Base-by-base conservation (phyloP, 352 stramenopile species). In the Phytophthora chlamydospora region DNA sequence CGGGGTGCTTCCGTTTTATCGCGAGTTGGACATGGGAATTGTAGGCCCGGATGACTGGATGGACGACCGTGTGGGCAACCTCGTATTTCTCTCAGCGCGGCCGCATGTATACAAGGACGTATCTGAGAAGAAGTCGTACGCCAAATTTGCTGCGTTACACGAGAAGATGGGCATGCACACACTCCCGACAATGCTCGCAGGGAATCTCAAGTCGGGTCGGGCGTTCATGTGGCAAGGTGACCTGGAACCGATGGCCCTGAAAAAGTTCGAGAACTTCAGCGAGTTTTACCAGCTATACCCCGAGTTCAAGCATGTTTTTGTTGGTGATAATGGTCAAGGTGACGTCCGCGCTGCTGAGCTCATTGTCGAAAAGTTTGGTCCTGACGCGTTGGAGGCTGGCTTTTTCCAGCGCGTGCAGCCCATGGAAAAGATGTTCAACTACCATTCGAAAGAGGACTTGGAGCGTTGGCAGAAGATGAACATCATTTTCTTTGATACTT, bases 31-130 rank as follows among this genome's bases (percentile, higher is more conserved):
- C 73, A 89, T 99, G 58, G 97, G 96, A 14, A 96, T 79, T 2
- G 74, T 84, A 29, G 93, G 93, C 2, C 83, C 89, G 3, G 92
- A 98, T 33, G 83, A 97, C 50, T 98, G 91, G 80, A 92, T 80
- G 11, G 76, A 88, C 53, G 88, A 81, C 67, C 90, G 85, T 33
- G 78, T 98, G 0, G 97, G 97, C 19, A 99, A 99, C 69, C 79
- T 99, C 14, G 97, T 98, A 4, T 99, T 99, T 69, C 75, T 99
- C 6, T 98, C 93, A 2, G 97, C 97, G 14, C 79, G 97, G 32
- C 97, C 97, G 6, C 97, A 99, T 72, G 89, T 99, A 43, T 99
- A 99, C 83, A 99, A 99, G 74, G 97, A 99, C 70, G 79, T 99
- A 47, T 98, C 93, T 32, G 97, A 99, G 69, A 98, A 98, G 61